Base-by-base conservation (phyloP, 2,329 filamentous ascomycete species). In the Tolypocladium album region DNA sequence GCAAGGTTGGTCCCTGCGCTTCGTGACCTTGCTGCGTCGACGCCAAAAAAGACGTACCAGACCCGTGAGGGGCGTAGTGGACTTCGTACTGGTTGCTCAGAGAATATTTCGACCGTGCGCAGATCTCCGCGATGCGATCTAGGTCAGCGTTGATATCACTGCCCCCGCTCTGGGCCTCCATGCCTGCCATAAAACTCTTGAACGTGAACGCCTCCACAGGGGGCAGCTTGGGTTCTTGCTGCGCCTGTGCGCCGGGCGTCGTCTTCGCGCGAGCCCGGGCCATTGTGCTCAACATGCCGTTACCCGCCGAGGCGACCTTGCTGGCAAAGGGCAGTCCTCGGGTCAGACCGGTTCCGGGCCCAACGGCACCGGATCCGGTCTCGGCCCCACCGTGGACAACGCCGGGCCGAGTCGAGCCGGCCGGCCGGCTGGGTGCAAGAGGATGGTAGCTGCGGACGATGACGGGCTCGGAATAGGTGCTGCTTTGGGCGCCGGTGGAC, bases 41-140 rank as follows among this genome's bases (percentile, higher is more conserved):
- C 3, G 70, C 63, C 22, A 78, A 57, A 61, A 84, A 83, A 0
- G 75, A 72, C 1, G 79, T 70, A 4, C 84, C 83, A 1, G 81
- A 82, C 24, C 83, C 83, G 65, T 87, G 84, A 17, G 84, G 84
- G 15, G 81, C 75, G 61, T 86, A 82, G 64, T 88, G 85, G 8
- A 86, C 82, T 66, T 87, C 85, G 66, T 87, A 87, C 67, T 87
- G 84, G 68, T 86, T 86, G 70, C 84, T 86, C 58, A 87, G 69
- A 47, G 84, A 87, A 69, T 87, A 87, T 52, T 82, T 79, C 15
- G 84, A 87, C 40, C 82, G 78, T 43, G 85, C 85, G 71, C 84
- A 88, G 39, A 88, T 87, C 69, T 87, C 84, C 13, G 85, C 85
- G 66, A 88, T 87, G 47, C 83, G 79, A 62, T 87, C 84, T 57